Evolutionary conservation across 768 basidiomycete genomes (phyloP), one percentile per base, ranked within the genome.

Genomic region (Mycena olivaceomarginata): DNA sequence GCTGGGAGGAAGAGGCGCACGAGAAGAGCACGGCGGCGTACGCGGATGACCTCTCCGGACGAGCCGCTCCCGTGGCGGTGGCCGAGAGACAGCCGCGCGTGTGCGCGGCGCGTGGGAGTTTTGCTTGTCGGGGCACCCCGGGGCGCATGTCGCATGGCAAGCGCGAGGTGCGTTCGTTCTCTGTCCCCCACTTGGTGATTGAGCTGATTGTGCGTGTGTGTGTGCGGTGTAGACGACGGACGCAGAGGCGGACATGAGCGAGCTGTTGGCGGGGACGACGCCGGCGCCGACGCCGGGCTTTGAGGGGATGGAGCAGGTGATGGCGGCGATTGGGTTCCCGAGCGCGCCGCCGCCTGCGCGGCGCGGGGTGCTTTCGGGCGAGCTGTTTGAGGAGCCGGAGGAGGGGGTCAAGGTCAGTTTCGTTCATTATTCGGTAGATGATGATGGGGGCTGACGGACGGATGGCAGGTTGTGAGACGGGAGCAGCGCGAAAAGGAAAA

Each of bases 31-130:
- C 87, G 4, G 82, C 87, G 56, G 80, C 88, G 31, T 90, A 91
- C 80, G 89, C 86, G 75, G 92, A 92, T 66, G 86, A 90, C 45
- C 85, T 86, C 2, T 88, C 88, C 89, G 45, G 78, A 86, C 15
- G 91, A 91, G 39, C 87, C 90, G 16, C 89, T 97, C 31, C 90
- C 93, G 9, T 98, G 97, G 96, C 87, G 87, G 70, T 98, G 97
- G 97, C 90, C 64, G 92, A 94, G 87, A 90, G 77, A 95, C 96
- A 2, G 89, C 93, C 25, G 83, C 90, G 78, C 90, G 97, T 57
- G 88, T 98, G 39, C 92, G 93, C 79, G 95, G 95, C 70, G 94
- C 94, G 0, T 97, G 92, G 81, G 95, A 97, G 78, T 94, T 97
- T 79, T 98, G 97, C 82, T 85, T 91, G 40, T 31, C 31, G 31